Base-by-base conservation (phyloP, 164 flowering plant species). In the Chimonanthus praecox region DNA sequence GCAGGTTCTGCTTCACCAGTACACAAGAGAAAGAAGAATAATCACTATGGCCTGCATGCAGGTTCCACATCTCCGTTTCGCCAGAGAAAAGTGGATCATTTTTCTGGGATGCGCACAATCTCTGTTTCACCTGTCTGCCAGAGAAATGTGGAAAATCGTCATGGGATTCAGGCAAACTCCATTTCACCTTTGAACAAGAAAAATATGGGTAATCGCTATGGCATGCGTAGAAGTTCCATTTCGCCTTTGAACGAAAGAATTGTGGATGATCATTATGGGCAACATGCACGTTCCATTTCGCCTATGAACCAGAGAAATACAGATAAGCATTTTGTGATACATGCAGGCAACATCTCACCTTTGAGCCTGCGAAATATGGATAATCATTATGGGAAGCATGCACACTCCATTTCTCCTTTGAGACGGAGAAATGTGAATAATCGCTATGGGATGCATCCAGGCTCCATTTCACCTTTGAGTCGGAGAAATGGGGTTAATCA, bases 281-380 rank as follows among this genome's bases (percentile, higher is more conserved):
- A 73, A 78, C 90, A 85, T 83, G 89, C 92, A 84, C 86, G 88
- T 79, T 94, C 97, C 82, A 83, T 68, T 60, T 92, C 98, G 72
- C 97, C 97, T 67, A 76, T 82, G 72, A 90, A 84, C 65, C 91
- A 78, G 54, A 83, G 93, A 76, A 85, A 84, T 78, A 78, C 33
- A 18, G 65, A 62, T 62, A 20, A 62, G n/a, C 92, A 83, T 60
- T 91, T 85, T 85, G 87, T 91, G 86, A 77, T 76, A 78, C 90
- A 85, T 83, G 90, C 92, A 84, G 87, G 88, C 78, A 92, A 97
- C 82, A 83, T 69, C 58, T 92, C 98, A 74, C 97, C 97, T 64
- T 77, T 82, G 72, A 91, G 83, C 64, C 92, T 78, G 63, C 84
- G 94, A 77, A 85, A 84, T 80, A 78, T 44, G 47, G 68, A 45